Evolutionary conservation across 768 basidiomycete genomes (phyloP), one percentile per base, ranked within the genome.

Genomic region (Cyathus striatus): DNA sequence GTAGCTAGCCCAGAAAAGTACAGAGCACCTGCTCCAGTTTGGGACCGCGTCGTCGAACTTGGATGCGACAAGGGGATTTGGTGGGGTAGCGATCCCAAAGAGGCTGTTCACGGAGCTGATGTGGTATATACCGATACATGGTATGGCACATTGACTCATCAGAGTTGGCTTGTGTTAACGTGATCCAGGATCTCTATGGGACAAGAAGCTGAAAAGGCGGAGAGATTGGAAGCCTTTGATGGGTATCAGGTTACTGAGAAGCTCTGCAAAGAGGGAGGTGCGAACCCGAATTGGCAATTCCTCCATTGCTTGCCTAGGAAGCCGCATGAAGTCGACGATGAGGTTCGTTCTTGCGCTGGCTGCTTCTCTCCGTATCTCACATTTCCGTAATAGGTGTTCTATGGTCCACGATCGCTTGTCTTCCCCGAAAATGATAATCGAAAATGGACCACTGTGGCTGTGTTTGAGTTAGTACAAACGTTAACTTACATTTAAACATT

Each of bases 151-250:
- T 25, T n/a, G 40, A 26, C 23, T 40, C 17, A 13, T 22, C 25
- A 14, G 2, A 24, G 9, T 25, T 12, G 22, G 21, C n/a, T 25
- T 10, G 39, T n/a, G n/a, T n/a, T n/a, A n/a, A n/a, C n/a, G n/a
- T n/a, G n/a, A n/a, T n/a, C n/a, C n/a, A n/a, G 95, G 93, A 92
- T 98, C 49, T 97, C 94, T 2, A 98, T 99, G 96, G 96, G 95
- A 13, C 92, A 96, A 63, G 96, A 98, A 64, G 86, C 83, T 1
- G 93, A 98, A 62, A 91, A 93, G 49, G 88, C 70, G 23, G 81
- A 90, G 52, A 82, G 95, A 13, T 61, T 95, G 34, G 68, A 78
- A 39, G 94, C 90, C 45, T 99, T 99, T 65, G 49, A 77, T 13
- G 94, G 95, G 2, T 99, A 90, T 63, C 95, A 97, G 58, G 82